Evolutionary conservation across 176 grass and related monocot species (phyloP).

Genomic region (Eleusine coracana): DNA sequence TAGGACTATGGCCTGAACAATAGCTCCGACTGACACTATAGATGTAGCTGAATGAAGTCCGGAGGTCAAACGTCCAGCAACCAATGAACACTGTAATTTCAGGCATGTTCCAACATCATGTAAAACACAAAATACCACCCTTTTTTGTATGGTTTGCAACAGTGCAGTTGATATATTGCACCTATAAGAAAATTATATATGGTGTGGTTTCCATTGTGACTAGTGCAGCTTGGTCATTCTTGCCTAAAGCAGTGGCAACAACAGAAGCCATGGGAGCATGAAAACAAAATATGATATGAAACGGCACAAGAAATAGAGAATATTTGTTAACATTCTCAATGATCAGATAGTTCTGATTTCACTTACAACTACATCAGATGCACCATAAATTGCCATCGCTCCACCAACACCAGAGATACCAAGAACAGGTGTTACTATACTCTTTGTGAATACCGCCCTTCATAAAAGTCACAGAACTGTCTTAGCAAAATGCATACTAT

Average conservation of each 20-base stretch:
- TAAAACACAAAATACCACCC: neutral
- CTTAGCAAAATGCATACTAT: conserved; percentile 25
- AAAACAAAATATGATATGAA: neutral
- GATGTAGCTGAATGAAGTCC: conserved; percentile 78
- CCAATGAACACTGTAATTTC: conserved; percentile 77
- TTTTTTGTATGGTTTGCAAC: conserved; percentile 1
- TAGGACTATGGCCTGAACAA: conserved; percentile 88
- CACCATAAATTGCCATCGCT: conserved; percentile 95
- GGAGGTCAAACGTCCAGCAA: conserved; percentile 80
- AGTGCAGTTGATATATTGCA: neutral
- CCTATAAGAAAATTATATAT: conserved; percentile 19
- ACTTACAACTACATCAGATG: conserved; percentile 89
- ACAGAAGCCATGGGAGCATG: neutral
- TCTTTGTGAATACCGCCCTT: conserved; percentile 95
- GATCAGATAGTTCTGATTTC: conserved; percentile 12
- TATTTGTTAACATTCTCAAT: neutral
- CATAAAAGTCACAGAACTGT: neutral
- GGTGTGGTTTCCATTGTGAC: neutral
- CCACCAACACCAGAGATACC: conserved; percentile 94
- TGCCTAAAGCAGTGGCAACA: conserved; percentile 17
- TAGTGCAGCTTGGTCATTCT: neutral
- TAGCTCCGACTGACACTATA: conserved; percentile 70
- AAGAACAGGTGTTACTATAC: conserved; percentile 92
- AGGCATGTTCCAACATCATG: conserved; percentile 26
- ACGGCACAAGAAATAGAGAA: neutral